A percentile compares a stretch with the other conserved stretches of the same genome.
Evolutionary conservation across 2,329 filamentous ascomycete genomes (phyloP).

Genomic region (Paradendryphiella salina): DNA sequence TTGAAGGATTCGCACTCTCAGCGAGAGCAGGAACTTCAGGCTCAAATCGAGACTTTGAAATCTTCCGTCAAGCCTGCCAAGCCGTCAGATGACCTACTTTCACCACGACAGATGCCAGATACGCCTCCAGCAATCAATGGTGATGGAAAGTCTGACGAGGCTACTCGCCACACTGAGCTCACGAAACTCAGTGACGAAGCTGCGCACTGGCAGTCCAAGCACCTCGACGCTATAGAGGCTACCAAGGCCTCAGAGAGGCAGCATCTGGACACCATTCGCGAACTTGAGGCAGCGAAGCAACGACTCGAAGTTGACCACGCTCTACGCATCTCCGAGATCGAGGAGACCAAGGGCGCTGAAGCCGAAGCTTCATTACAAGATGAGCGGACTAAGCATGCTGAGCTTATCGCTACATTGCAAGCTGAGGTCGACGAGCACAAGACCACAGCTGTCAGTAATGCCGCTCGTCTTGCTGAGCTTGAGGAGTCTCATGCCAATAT

Average conservation of each 20-base stretch:
- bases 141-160: conserved; percentile 28
- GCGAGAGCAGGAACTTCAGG: conserved; percentile 73
- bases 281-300: conserved; percentile 67
- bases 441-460: conserved; percentile 68
- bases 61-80: conserved; percentile 50
- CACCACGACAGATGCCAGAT: conserved; percentile 18
- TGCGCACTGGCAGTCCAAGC: conserved; percentile 73
- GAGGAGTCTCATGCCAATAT: conserved; percentile 71
- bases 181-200: conserved; percentile 71
- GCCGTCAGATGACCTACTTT: conserved; percentile 22
- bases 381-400: conserved; percentile 53
- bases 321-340: conserved; percentile 35
- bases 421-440: conserved; percentile 82
- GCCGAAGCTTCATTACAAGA: conserved; percentile 44
- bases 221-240: conserved; percentile 68
- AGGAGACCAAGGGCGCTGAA: conserved; percentile 34
- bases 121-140: conserved; percentile 7
- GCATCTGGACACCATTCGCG: conserved; percentile 70
- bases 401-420: conserved; percentile 63
- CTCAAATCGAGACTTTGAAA: conserved; percentile 71
- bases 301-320: conserved; percentile 44
- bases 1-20: conserved; percentile 72
- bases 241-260: conserved; percentile 73
- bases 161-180: conserved; percentile 61
- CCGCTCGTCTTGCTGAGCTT: conserved; percentile 70